These are phyloP conservation scores for Salvia splendens DNA, from an alignment of 257 asterid genomes.

Conservation along the genomic window DNA sequence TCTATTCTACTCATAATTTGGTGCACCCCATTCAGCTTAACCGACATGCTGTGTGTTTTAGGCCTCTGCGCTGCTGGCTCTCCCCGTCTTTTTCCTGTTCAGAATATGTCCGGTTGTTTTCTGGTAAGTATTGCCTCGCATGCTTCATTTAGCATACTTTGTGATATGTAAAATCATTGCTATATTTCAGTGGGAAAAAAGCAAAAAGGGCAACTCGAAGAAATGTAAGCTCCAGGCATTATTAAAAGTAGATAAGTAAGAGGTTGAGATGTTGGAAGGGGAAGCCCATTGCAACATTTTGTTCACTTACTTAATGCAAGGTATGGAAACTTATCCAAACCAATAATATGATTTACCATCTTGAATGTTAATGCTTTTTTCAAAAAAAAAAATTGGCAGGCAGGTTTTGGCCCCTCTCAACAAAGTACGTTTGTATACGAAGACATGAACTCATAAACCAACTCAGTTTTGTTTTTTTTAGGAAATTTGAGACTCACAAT, in stretches of 20 bases:
- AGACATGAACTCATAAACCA: too few relatives aligned
- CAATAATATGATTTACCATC: background rate
- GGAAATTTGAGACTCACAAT: too few relatives aligned
- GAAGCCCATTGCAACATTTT: conserved; percentile 11
- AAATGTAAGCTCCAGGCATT: conserved; percentile 41
- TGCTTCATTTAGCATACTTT: background rate
- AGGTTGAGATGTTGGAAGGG: conserved; percentile 49
- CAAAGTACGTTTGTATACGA: background rate
- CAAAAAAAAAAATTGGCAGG: background rate
- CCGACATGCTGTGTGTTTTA: conserved; percentile 31
- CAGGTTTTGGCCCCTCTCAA: background rate
- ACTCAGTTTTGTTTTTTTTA: too few relatives aligned
- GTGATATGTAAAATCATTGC: background rate
- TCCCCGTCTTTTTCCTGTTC: conserved; percentile 56
- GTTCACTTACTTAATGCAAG: conserved; percentile 4
- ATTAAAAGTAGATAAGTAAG: conserved; percentile 47
- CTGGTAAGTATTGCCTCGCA: conserved; percentile 48
- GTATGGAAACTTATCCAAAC: background rate
- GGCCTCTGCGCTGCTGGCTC: conserved; percentile 81
- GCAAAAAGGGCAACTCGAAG: conserved; percentile 32
- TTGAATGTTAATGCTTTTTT: background rate
- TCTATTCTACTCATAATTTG: background rate
- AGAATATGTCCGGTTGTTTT: conserved; percentile 48
- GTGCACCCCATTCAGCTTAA: background rate
- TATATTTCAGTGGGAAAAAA: conserved; percentile 52